Evolutionary conservation across 805 yeast species (phyloP).

Genomic region (Yarrowia sp.): DNA sequence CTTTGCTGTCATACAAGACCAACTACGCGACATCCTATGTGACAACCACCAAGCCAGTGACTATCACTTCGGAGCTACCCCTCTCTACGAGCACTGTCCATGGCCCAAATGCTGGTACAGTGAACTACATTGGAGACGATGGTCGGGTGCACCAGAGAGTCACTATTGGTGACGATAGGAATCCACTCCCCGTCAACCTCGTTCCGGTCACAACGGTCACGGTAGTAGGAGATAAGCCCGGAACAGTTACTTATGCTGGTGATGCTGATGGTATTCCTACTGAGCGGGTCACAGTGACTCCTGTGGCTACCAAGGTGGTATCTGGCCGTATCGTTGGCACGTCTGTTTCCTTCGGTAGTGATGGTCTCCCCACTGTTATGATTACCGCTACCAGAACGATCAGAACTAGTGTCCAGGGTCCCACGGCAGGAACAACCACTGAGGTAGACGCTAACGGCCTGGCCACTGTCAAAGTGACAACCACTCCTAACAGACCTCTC

Average conservation of each 20-base stretch:
- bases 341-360: background rate
- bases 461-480: background rate
- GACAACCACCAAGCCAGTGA: background rate
- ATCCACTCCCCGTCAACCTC: background rate
- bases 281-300: background rate
- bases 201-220: background rate
- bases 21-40: background rate
- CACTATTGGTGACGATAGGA: background rate
- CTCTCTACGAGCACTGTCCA: background rate
- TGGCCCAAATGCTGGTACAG: background rate
- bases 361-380: background rate
- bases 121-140: background rate
- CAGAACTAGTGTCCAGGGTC: background rate
- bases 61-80: background rate
- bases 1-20: background rate
- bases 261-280: background rate
- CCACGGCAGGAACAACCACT: background rate
- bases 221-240: background rate
- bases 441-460: background rate
- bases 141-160: background rate
- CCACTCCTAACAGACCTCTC: background rate
- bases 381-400: background rate
- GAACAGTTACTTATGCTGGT: background rate
- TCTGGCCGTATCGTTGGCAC: background rate
- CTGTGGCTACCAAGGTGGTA: background rate